phyloP scores from a whole-genome alignment of 352 stramenopile genomes.

The Phytopythium chamaehyphon region DNA sequence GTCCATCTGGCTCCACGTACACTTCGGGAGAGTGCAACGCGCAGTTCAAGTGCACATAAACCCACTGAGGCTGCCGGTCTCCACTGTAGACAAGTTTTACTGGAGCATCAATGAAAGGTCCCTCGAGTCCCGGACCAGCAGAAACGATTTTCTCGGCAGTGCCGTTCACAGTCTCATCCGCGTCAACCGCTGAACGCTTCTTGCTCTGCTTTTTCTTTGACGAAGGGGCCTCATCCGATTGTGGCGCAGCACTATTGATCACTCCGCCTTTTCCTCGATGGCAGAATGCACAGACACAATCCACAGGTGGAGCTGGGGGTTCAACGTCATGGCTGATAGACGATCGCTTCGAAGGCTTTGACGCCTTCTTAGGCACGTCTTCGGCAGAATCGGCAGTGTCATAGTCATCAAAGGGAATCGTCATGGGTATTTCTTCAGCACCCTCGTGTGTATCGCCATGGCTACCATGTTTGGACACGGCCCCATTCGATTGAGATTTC shows the following conservation, averaged over 20 bases:
- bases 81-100: conserved; percentile 63
- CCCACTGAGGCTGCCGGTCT: conserved; percentile 62
- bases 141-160: conserved; percentile 14
- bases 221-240: conserved; percentile 10
- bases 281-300: conserved; percentile 60
- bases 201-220: conserved; percentile 4
- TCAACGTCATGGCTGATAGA: not conserved
- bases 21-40: conserved; percentile 78
- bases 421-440: conserved; percentile 16
- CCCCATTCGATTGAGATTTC: not conserved
- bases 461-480: no score
- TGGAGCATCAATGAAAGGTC: conserved; percentile 67
- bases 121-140: conserved; percentile 43
- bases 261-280: conserved; percentile 40
- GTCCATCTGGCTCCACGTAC: conserved; percentile 73
- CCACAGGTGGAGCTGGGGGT: conserved; percentile 1
- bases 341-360: conserved; percentile 26
- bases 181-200: conserved; percentile 7
- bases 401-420: conserved; percentile 28
- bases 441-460: not conserved
- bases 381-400: conserved; percentile 10
- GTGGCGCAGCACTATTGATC: not conserved
- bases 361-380: conserved; percentile 4
- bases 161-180: not conserved
- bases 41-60: conserved; percentile 81